A percentile compares a stretch with the other conserved stretches of the same genome.
Evolutionary conservation across 2,329 filamentous ascomycete species (phyloP).

Genomic region (Phyllosticta citriasiana): DNA sequence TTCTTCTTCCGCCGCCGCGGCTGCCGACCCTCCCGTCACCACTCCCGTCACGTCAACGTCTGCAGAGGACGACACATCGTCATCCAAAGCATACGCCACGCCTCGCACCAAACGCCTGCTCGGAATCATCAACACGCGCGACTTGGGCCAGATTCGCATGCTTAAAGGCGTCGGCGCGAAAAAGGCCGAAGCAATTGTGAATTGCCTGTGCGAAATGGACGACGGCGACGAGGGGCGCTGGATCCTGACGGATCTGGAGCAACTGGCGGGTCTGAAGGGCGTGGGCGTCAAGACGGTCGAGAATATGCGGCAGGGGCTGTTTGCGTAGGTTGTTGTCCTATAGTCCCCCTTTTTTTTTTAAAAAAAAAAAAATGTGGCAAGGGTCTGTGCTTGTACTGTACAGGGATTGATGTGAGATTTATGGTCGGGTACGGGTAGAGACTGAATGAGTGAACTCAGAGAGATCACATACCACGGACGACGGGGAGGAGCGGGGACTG

Average conservation of each 20-base stretch:
- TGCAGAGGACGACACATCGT: constrained; percentile 13
- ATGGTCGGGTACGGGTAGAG: too few relatives aligned
- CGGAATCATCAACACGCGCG: constrained; percentile 63
- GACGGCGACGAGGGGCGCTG: constrained; percentile 17
- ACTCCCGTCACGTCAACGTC: background rate
- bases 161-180: constrained; percentile 64
- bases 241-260: constrained; percentile 28
- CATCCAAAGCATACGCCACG: background rate
- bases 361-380: too few relatives aligned
- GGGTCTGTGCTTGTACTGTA: too few relatives aligned
- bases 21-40: background rate
- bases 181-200: constrained; percentile 50
- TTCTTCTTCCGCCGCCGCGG: background rate
- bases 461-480: too few relatives aligned
- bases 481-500: too few relatives aligned
- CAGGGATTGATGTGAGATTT: too few relatives aligned
- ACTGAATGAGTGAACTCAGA: too few relatives aligned
- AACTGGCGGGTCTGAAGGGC: constrained; percentile 37
- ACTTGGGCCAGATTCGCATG: constrained; percentile 53
- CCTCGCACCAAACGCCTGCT: constrained; percentile 55
- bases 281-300: constrained; percentile 42
- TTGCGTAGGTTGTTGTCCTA: background rate
- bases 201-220: constrained; percentile 38
- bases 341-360: too few relatives aligned
- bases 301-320: constrained; percentile 37